Percentiles rank a stretch among this genome's conserved stretches.
Evolutionary conservation across 441 rosid genomes (phyloP).

Genomic region (Theobroma grandiflorum): DNA sequence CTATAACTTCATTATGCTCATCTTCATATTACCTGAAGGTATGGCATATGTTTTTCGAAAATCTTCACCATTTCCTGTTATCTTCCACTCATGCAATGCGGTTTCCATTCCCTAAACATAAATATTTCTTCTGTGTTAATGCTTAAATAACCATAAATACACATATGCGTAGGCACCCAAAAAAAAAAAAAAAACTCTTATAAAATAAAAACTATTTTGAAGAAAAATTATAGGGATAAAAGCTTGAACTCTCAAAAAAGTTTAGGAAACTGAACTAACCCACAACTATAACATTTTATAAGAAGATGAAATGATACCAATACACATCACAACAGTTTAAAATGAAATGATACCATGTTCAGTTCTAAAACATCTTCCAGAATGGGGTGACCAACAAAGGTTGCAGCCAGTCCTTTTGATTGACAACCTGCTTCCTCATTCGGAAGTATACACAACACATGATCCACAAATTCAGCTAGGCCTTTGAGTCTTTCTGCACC

Average conservation of each 20-base stretch:
- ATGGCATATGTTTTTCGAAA: constrained; percentile 51
- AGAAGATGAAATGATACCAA: neutral
- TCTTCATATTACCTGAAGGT: constrained; percentile 60
- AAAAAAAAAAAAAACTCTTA: neutral
- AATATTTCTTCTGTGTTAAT: constrained; percentile 23
- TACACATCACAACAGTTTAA: neutral
- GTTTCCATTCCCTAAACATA: constrained; percentile 55
- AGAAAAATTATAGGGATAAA: neutral
- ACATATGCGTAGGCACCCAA: neutral
- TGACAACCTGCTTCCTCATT: constrained; percentile 69
- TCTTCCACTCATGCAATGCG: constrained; percentile 48
- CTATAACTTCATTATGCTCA: constrained; percentile 21
- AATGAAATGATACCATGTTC: constrained; percentile 52
- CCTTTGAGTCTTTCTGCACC: constrained; percentile 79
- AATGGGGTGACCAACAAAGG: constrained; percentile 87
- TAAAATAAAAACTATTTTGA: neutral
- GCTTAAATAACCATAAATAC: constrained; percentile 3
- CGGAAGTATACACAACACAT: constrained; percentile 90
- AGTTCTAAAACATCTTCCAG: constrained; percentile 76
- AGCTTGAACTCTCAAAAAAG: constrained; percentile 8
- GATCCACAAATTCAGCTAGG: constrained; percentile 78
- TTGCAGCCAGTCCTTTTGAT: constrained; percentile 74
- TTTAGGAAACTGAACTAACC: neutral
- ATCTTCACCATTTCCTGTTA: constrained; percentile 50
- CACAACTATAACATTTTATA: neutral